Conservation (phyloP, 2,329 filamentous ascomycete genomes). For the Metarhizium robertsii region DNA sequence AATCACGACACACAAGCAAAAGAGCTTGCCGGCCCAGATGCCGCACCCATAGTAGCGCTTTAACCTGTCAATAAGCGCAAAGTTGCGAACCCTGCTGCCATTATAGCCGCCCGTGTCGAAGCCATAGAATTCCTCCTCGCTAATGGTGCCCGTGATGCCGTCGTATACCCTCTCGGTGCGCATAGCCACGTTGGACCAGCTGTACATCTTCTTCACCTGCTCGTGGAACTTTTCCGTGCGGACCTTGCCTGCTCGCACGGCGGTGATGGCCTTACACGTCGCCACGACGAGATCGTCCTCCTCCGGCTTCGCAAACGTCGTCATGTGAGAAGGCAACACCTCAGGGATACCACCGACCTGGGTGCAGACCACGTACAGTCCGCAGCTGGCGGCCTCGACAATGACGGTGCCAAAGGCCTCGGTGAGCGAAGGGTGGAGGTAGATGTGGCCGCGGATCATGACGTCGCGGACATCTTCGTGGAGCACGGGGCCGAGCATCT, state of each 20-base stretch:
- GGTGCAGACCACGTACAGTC: constrained; percentile 92
- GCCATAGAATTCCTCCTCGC: constrained; percentile 81
- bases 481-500: constrained; percentile 82
- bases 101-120: constrained; percentile 63
- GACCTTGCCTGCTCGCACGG: constrained; percentile 76
- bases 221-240: constrained; percentile 93
- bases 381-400: constrained; percentile 92
- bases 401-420: constrained; percentile 98
- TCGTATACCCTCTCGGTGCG: constrained; percentile 94
- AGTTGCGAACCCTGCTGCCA: constrained; percentile 67
- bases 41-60: constrained; percentile 98
- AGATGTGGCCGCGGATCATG: constrained; percentile 95
- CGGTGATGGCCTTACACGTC: constrained; percentile 80
- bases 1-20: constrained; percentile 87
- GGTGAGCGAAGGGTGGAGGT: constrained; percentile 87
- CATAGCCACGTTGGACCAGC: constrained; percentile 90
- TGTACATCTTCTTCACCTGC: constrained; percentile 97
- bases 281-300: constrained; percentile 90
- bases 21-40: constrained; percentile 96
- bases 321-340: constrained; percentile 93
- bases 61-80: constrained; percentile 85
- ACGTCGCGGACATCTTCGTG: constrained; percentile 96
- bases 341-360: constrained; percentile 95
- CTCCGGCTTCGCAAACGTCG: constrained; percentile 91
- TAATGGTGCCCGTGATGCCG: constrained; percentile 79